Base-by-base conservation (phyloP, 2,329 filamentous ascomycete genomes). In the Penicillium verrucosum region DNA sequence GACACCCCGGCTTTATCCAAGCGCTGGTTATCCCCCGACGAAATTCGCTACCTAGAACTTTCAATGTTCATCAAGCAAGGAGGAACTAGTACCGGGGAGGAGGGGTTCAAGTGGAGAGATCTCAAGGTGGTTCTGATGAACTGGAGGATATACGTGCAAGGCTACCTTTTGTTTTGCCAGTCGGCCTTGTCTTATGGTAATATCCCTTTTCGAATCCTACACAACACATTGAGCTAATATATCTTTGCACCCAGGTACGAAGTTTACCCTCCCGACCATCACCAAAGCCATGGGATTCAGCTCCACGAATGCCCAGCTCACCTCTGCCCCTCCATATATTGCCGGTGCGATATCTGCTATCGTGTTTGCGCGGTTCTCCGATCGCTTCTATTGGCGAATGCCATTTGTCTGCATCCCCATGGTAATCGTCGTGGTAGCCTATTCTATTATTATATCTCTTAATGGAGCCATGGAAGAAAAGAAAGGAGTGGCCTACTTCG, bases 1-100 rank as follows among this genome's bases (percentile, higher is more conserved):
- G 77, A 81, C 54, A 73, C 70, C 12, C 77, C 77, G 0, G 65
- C 69, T 11, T 68, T 66, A 7, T 67, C 71, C 0, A 69, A 68
- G 1, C 63, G 65, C 4, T 80, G 76, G 62, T 66, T 80, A 3
- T 69, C 65, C 9, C 60, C 68, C 9, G 66, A 73, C 1, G 76
- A 79, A 54, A 71, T 73, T 23, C 68, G 65, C 2, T 73, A 70
- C 48, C 65, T 78, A 29, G 65, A 75, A 3, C 59, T 78, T 16
- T 67, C 70, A 42, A 68, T 68, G 51, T 71, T 75, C 48, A 70
- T 70, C 32, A 70, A 67, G 23, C 47, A 58, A 38, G 56, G 56
- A 29, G 56, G 57, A 37, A 38, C 38, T 21, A 53, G 44, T 36
- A 50, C 18, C 5, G 49, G 45, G 7, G 54, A 59, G 25, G 16